A percentile compares a stretch with the other conserved stretches of the same genome.
Evolutionary conservation across 2,329 filamentous ascomycete genomes (phyloP).

Genomic region (Beauveria rudraprayagi): DNA sequence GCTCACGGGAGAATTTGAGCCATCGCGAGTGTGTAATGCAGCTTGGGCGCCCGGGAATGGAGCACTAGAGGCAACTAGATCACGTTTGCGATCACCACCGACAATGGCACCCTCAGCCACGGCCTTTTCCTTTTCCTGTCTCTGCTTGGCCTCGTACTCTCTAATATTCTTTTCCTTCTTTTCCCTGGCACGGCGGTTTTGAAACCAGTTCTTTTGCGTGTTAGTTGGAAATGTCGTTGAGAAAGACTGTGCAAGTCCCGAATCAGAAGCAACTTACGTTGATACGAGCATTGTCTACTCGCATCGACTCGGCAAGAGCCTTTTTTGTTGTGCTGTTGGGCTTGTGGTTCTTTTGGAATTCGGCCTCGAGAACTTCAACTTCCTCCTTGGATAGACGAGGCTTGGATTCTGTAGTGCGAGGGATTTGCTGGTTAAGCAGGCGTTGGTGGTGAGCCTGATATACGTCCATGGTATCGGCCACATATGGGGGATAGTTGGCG

Average conservation of each 20-base stretch:
- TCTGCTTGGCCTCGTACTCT: constrained; percentile 32
- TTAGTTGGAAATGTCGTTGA: constrained; percentile 20
- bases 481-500: constrained; percentile 27
- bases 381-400: constrained; percentile 50
- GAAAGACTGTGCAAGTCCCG: neutral
- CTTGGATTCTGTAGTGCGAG: constrained; percentile 39
- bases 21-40: constrained; percentile 12
- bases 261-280: constrained; percentile 38
- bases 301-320: constrained; percentile 51
- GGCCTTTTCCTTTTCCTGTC: constrained; percentile 26
- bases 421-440: constrained; percentile 30
- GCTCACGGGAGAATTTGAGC: constrained; percentile 3
- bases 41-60: constrained; percentile 26
- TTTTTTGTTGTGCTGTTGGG: constrained; percentile 55
- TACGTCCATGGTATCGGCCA: constrained; percentile 31
- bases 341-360: constrained; percentile 58
- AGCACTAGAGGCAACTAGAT: constrained; percentile 33
- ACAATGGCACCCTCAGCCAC: constrained; percentile 20
- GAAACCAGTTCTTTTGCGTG: constrained; percentile 56
- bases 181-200: constrained; percentile 56
- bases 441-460: constrained; percentile 30
- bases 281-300: constrained; percentile 55
- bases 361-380: constrained; percentile 50
- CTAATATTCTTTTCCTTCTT: constrained; percentile 53
- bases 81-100: constrained; percentile 24